These are phyloP conservation scores for Rubia balearica DNA, from an alignment of 305 asterid species.

Conservation along the genomic window DNA sequence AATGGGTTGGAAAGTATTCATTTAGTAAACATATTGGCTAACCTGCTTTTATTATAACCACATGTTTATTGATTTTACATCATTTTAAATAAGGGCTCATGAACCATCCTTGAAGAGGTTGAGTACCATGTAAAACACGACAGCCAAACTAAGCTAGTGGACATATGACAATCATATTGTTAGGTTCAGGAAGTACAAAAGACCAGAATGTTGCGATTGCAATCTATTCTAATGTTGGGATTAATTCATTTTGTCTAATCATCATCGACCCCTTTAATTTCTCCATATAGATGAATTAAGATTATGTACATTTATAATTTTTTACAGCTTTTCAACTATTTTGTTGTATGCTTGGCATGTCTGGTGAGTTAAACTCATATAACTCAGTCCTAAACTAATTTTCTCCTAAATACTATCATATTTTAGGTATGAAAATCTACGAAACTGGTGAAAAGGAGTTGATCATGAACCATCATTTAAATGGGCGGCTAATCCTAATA, in stretches of 20 bases:
- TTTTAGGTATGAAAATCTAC: conserved; percentile 59
- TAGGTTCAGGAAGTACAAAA: neutral
- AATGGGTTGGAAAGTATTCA: neutral
- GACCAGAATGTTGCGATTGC: neutral
- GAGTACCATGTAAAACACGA: neutral
- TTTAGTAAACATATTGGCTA: neutral
- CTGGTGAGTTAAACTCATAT: neutral
- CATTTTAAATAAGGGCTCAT: neutral
- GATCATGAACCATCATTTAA: conserved; percentile 91
- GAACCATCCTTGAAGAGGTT: neutral
- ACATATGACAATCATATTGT: neutral
- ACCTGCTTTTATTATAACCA: neutral
- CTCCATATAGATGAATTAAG: neutral
- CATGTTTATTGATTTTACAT: neutral
- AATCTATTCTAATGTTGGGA: neutral
- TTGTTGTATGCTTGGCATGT: neutral
- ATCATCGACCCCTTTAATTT: neutral
- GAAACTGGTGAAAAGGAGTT: conserved; percentile 72
- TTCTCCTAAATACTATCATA: neutral
- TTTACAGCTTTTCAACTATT: neutral
- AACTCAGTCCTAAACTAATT: neutral
- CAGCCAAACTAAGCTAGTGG: neutral
- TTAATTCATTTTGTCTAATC: neutral
- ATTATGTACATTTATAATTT: neutral
- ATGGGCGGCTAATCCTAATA: conserved; percentile 98